phyloP scores from a whole-genome alignment of 2,329 filamentous ascomycete species.

The Cytospora mali region DNA sequence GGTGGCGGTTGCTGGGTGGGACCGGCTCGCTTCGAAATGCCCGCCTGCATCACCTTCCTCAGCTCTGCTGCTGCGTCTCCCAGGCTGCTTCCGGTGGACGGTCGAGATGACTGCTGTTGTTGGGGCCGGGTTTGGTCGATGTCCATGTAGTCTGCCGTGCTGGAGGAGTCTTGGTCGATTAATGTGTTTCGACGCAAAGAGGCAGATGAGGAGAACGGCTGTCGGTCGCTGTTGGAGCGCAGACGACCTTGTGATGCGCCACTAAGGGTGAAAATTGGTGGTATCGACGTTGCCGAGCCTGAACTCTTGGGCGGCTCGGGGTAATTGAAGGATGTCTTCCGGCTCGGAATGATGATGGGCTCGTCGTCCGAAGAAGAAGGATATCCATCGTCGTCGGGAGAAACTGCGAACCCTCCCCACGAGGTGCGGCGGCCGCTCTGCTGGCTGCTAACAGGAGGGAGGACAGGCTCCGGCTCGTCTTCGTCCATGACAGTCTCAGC shows the following conservation, averaged over 20 bases:
- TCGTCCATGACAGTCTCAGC: constrained; percentile 53
- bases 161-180: background rate
- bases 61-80: constrained; percentile 65
- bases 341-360: constrained; percentile 65
- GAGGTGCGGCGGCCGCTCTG: constrained; percentile 9
- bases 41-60: constrained; percentile 55
- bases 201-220: background rate
- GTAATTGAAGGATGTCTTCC: constrained; percentile 60
- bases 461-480: constrained; percentile 36
- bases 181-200: constrained; percentile 1
- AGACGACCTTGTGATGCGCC: constrained; percentile 28
- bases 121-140: constrained; percentile 16
- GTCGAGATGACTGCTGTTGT: constrained; percentile 10
- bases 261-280: constrained; percentile 34
- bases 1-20: background rate
- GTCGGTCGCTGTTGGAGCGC: constrained; percentile 22
- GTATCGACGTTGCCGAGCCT: constrained; percentile 17
- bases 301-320: constrained; percentile 48
- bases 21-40: constrained; percentile 40
- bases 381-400: constrained; percentile 41
- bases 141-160: constrained; percentile 19
- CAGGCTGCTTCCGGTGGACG: constrained; percentile 25
- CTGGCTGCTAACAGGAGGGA: constrained; percentile 44
- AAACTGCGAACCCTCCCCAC: constrained; percentile 2
- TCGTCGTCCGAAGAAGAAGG: constrained; percentile 66